Base-by-base conservation (phyloP, 1,284 basidiomycete genomes). In the Porphyrellus sp. region DNA sequence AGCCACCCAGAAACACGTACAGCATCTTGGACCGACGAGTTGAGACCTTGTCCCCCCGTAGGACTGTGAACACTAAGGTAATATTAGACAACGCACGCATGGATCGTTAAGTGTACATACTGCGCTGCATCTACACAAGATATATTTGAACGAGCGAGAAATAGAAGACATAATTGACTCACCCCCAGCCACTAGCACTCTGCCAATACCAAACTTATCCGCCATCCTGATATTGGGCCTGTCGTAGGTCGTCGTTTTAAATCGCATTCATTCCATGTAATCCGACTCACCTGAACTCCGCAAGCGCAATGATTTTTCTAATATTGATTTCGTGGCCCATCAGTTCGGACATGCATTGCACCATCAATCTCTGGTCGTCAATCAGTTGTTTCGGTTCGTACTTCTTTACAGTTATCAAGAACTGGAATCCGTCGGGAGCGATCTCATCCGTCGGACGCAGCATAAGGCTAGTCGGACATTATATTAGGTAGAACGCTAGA, bases 1-100 rank as follows among this genome's bases (percentile, higher is more conserved):
- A 39, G 24, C 12, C 6, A 8, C 23, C 8, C 11, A 23, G 5
- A 23, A 24, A 7, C 13, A 39, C 38, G 24, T 38, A 74, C 73
- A 4, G 72, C 59, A 54, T 77, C 75, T 53, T 75, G 74, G 15
- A 75, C 59, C 21, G 68, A 57, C 0, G 71, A 62, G 42, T 77
- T 78, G 31, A 76, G 56, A 12, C 74, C 77, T 52, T 78, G 75
- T 4, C 76, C 75, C 18, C 77, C 77, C 1, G 72, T 69, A 24
- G 75, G 75, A 38, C 72, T 75, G 52, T 78, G 77, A 15, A 74
- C 69, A 54, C 77, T 78, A 50, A 20, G 18, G 35, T 5, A 16
- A 33, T 8, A 13, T 56, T 5, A 52, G 20, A 21, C 5, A 8
- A 25, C 15, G 13, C 9, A 21, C 16, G 5, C 13, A 24, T 12